A percentile compares a stretch with the other conserved stretches of the same genome.
Conservation (phyloP, 73 alveolate genomes). For the Vitrella brassicaformis region DNA sequence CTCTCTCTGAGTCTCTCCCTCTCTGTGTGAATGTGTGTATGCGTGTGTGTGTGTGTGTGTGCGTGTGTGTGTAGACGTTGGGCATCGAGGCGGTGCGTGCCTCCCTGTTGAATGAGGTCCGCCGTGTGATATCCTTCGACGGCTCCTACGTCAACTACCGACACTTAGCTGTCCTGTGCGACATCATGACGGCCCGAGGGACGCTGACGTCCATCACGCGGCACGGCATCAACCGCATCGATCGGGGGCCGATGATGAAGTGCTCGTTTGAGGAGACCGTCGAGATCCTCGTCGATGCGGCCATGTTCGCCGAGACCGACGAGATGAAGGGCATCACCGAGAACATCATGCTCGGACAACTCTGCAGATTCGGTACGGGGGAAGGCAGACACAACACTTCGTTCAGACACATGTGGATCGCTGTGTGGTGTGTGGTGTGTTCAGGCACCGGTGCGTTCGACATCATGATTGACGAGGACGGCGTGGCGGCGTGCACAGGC, state of each 20-base stretch:
- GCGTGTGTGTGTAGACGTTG: background rate
- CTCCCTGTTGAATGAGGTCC: slow-evolving; percentile 67
- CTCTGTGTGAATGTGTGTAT: background rate
- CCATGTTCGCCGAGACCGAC: slow-evolving; percentile 52
- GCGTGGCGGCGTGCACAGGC: background rate
- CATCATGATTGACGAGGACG: background rate
- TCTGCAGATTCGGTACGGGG: slow-evolving; percentile 85
- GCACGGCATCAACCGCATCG: slow-evolving; percentile 91
- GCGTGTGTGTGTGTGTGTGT: background rate
- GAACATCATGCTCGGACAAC: slow-evolving; percentile 87
- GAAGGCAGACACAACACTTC: no score
- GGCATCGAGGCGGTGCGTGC: slow-evolving; percentile 14
- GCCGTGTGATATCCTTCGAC: slow-evolving; percentile 78
- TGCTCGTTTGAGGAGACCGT: slow-evolving; percentile 96
- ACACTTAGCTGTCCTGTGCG: slow-evolving; percentile 84
- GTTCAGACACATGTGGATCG: no score
- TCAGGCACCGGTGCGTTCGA: no score
- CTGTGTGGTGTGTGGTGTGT: no score
- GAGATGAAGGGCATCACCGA: slow-evolving; percentile 78
- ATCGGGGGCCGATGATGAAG: slow-evolving; percentile 48
- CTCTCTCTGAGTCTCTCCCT: background rate
- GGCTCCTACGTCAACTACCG: slow-evolving; percentile 79
- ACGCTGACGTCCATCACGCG: slow-evolving; percentile 87
- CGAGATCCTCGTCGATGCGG: slow-evolving; percentile 96
- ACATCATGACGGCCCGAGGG: slow-evolving; percentile 96